These are phyloP conservation scores for Tuber aestivum DNA, from an alignment of 495 filamentous ascomycete genomes.

Conservation along the genomic window DNA sequence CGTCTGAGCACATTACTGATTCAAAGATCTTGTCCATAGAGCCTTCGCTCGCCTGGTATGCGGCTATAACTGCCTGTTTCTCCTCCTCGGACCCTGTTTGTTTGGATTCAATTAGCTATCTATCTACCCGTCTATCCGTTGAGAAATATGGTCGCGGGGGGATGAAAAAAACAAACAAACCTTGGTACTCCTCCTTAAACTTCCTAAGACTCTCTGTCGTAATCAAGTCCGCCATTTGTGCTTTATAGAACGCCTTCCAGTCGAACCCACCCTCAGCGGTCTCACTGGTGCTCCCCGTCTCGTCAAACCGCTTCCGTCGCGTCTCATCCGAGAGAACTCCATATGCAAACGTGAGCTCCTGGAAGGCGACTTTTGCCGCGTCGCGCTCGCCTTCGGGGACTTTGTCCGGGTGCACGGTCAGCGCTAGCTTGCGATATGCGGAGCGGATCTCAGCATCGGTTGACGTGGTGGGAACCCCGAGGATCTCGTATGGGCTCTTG, in stretches of 20 bases:
- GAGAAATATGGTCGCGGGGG: neutral
- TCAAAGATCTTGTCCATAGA: constrained; percentile 71
- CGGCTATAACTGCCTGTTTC: constrained; percentile 63
- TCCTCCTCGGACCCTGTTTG: constrained; percentile 72
- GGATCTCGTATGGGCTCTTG: constrained; percentile 80
- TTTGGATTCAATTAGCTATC: neutral
- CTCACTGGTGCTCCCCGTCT: constrained; percentile 79
- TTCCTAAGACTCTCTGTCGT: constrained; percentile 62
- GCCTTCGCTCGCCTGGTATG: constrained; percentile 64
- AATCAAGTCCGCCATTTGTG: constrained; percentile 68
- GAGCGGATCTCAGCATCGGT: constrained; percentile 68
- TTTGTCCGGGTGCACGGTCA: constrained; percentile 91
- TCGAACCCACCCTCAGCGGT: constrained; percentile 65
- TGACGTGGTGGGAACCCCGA: constrained; percentile 60
- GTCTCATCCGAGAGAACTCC: constrained; percentile 76
- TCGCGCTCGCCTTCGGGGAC: constrained; percentile 66
- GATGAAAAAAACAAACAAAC: constrained; percentile 18
- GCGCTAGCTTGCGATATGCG: constrained; percentile 79
- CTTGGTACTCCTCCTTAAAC: constrained; percentile 69
- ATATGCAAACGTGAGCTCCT: constrained; percentile 86
- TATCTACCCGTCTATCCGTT: neutral
- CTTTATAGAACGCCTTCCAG: constrained; percentile 82
- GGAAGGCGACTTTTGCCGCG: constrained; percentile 71
- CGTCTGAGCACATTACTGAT: constrained; percentile 75
- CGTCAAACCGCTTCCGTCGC: constrained; percentile 77